Evolutionary conservation across 176 grass and related monocot species (phyloP), one percentile per base, ranked within the genome.

Genomic region (Rhynchospora tenuis): DNA sequence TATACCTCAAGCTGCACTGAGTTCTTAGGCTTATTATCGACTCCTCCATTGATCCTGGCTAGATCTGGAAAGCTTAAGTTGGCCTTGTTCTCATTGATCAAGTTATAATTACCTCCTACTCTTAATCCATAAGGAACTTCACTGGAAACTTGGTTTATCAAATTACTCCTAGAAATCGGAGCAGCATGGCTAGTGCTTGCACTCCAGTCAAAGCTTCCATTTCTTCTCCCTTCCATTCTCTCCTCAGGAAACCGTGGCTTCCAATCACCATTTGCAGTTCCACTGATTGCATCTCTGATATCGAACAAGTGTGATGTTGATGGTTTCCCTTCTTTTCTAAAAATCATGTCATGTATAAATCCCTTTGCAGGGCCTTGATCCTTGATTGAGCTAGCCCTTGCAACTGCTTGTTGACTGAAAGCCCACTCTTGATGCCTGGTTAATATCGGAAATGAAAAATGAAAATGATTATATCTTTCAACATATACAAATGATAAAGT

Each of bases 371-470:
- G 78, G 43, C 82, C 59, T 26, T 85, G 82, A 77, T 90, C 84
- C 16, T 81, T 83, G 14, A 85, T 73, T 9, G 80, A 45, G 12
- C 61, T 84, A 1, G 73, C 47, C 67, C 75, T 88, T 59, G 67
- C 81, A 15, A 83, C 23, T 1, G 71, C 60, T 28, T 80, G 82
- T 62, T 89, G 95, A 59, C 83, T 88, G 43, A 90, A 95, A 33
- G 89, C 64, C 93, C 93, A 95, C 1, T 91, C 89, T 68, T 90
- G 91, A 68, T 87, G 83, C 81, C 96, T 95, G 56, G 9, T 80
- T 57, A 74, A 38, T 45, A 48, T 50, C 24, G 33, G 3, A 22
- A 72, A 15, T 38, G 46, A 85, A 69, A 70, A 42, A 51, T 31
- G 38, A 14, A 0, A 5, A 76, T 12, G 26, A 44, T 45, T 50